Evolutionary conservation across 1,284 basidiomycete genomes (phyloP), one percentile per base, ranked within the genome.

Genomic region (Cronartium quercuum): DNA sequence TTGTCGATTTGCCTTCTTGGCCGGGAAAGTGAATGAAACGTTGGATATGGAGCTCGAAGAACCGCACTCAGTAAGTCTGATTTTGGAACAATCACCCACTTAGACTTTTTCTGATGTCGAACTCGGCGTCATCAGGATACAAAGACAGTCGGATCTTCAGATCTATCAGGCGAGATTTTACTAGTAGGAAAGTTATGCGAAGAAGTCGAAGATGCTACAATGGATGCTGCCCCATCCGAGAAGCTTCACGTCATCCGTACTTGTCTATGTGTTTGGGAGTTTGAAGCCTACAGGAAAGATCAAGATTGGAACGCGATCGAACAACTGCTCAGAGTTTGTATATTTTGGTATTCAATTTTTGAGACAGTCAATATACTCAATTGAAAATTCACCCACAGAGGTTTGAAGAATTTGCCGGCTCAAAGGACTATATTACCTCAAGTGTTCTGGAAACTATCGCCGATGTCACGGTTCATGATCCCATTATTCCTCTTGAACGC

Each of bases 231-330:
- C 18, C 51, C 40, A 21, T 51, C 35, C 3, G 64, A 75, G 37
- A 68, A 75, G 38, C 47, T 67, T 13, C 37, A 5, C 15, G 51
- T 57, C 35, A 75, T 75, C 21, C 61, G 60, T 40, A 40, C 73
- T 37, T 75, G 73, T 67, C 37, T 75, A n/a, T 75, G 41, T 64
- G 73, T 75, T 29, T 75, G 73, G 73, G 73, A 75, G 34, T 75
- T 75, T 35, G 73, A 75, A 47, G 60, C 34, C 2, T 68, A 61
- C 63, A 44, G 44, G 6, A 15, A 61, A 21, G 55, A 42, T 12
- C 24, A 75, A 64, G 58, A 67, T 51, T 67, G 73, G 73, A 57
- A 68, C 34, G 57, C 64, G n/a, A 75, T 67, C 12, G 24, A 41
- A 55, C 44, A 58, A 21, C 63, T 75, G 24, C 35, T 68, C 41